Base-by-base conservation (phyloP, 169 alveolate species). In the Ichthyophthirius multifiliis region DNA sequence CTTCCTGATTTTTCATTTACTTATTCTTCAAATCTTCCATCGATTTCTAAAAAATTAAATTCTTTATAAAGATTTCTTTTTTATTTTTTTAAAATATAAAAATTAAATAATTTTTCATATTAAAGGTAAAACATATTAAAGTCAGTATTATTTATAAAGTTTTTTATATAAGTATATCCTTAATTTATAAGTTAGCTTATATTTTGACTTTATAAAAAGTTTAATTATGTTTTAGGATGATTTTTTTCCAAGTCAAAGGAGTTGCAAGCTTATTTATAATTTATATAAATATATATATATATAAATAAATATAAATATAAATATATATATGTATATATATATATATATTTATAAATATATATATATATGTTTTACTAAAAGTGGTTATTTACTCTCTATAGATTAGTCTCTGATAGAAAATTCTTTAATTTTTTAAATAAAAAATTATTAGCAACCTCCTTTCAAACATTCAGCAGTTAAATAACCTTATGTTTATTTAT, bases 11-110 rank as follows among this genome's bases (percentile, higher is more conserved):
- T 55, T 3, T 55, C 71, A 55, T 55, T 55, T 1, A 55, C 31
- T 23, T 34, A 39, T 55, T 55, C 71, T 27, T 55, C 71, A 55
- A 55, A 55, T 55, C 71, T 55, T 4, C 71, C 71, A 55, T 55
- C 71, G 43, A 55, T 55, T 10, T 55, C 71, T 55, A 55, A 27
- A 7, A 27, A 55, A 23, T 55, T 55, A 6, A 55, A 27, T 18
- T 55, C 71, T 27, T 55, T 55, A 27, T 20, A 55, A 2, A 55
- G 13, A n/a, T 55, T 55, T 0, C 71, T 55, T 3, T n/a, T n/a
- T 20, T 20, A 16, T 20, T 47, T 13, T 47, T n/a, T n/a, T 20
- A 15, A 6, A 47, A 47, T 15, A 10, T 10, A 13, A 46, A 1
- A 2, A 3, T 46, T 15, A 46, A 1, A 13, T 18, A 18, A 13